These are phyloP conservation scores for Aegilops umbellulata DNA, from an alignment of 176 grass and related monocot genomes.

Conservation along the genomic window DNA sequence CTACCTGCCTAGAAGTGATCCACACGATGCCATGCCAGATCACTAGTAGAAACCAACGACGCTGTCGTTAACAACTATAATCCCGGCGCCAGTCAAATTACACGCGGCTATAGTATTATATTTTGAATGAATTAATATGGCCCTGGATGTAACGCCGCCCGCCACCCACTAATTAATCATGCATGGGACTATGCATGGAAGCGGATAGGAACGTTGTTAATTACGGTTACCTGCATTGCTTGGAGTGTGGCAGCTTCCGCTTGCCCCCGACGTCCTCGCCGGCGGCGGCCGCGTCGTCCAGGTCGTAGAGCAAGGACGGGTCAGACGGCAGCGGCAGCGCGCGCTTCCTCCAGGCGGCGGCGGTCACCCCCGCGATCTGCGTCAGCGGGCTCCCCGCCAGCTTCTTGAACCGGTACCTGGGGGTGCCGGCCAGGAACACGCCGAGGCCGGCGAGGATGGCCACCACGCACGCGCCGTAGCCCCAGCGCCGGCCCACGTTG, in stretches of 20 bases:
- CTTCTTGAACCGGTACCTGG: conserved; percentile 57
- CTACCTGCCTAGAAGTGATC: too few relatives aligned
- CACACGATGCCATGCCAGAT: too few relatives aligned
- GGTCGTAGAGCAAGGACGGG: conserved; percentile 32
- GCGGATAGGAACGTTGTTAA: too few relatives aligned
- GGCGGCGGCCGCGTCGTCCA: not conserved
- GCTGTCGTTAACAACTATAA: too few relatives aligned
- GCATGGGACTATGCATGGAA: too few relatives aligned
- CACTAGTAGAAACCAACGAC: too few relatives aligned
- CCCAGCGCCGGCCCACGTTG: conserved; percentile 39
- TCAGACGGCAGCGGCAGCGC: conserved; percentile 34
- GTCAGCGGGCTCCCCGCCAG: conserved; percentile 46
- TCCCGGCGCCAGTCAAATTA: too few relatives aligned
- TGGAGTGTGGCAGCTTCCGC: conserved; percentile 39
- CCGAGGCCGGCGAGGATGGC: conserved; percentile 27
- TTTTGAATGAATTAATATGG: too few relatives aligned
- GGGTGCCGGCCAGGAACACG: conserved; percentile 44
- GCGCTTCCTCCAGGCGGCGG: conserved; percentile 39
- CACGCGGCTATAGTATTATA: too few relatives aligned
- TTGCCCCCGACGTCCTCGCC: conserved; percentile 21
- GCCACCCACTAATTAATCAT: too few relatives aligned
- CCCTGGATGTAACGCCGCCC: too few relatives aligned
- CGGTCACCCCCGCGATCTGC: conserved; percentile 42
- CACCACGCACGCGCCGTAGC: conserved; percentile 44
- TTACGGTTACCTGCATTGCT: conserved; percentile 45